phyloP scores from a whole-genome alignment of 768 basidiomycete genomes.

The Mrakia frigida region DNA sequence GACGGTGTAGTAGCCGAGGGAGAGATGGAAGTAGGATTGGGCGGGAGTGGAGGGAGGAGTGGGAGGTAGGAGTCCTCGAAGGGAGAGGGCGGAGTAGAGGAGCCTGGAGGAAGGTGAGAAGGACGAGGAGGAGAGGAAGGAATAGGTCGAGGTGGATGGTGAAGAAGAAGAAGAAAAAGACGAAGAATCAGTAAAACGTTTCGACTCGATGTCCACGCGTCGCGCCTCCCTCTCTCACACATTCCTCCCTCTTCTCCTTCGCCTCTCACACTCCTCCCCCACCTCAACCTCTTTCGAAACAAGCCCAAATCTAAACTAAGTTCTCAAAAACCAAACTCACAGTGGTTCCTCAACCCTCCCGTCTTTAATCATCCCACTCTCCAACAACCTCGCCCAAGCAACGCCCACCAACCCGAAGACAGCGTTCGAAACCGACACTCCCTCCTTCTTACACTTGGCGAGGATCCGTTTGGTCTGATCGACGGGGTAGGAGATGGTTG shows the following conservation, averaged over 20 bases:
- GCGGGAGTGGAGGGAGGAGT: slow-evolving; percentile 38
- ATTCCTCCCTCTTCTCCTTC: background rate
- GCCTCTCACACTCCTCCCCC: background rate
- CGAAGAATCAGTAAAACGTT: slow-evolving; percentile 51
- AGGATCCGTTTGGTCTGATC: slow-evolving; percentile 59
- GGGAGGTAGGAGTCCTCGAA: slow-evolving; percentile 55
- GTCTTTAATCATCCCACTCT: no score
- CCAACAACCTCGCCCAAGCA: slow-evolving; percentile 59
- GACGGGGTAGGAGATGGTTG: slow-evolving; percentile 58
- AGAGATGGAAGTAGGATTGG: slow-evolving; percentile 69
- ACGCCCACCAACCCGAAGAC: slow-evolving; percentile 69
- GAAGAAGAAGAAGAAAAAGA: slow-evolving; percentile 69
- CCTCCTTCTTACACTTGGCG: slow-evolving; percentile 62
- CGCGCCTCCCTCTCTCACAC: background rate
- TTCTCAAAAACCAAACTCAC: no score
- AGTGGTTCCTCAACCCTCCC: slow-evolving; percentile 36
- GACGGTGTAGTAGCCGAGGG: slow-evolving; percentile 74
- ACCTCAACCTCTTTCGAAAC: background rate
- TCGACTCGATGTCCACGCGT: background rate
- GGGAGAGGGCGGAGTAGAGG: slow-evolving; percentile 76
- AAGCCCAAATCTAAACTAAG: no score
- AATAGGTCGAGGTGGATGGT: slow-evolving; percentile 72
- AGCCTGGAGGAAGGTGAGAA: no score
- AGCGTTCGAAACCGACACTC: slow-evolving; percentile 69
- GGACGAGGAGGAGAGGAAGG: slow-evolving; percentile 49